Conservation (phyloP, 2,329 filamentous ascomycete species). For the Myriangium duriaei region DNA sequence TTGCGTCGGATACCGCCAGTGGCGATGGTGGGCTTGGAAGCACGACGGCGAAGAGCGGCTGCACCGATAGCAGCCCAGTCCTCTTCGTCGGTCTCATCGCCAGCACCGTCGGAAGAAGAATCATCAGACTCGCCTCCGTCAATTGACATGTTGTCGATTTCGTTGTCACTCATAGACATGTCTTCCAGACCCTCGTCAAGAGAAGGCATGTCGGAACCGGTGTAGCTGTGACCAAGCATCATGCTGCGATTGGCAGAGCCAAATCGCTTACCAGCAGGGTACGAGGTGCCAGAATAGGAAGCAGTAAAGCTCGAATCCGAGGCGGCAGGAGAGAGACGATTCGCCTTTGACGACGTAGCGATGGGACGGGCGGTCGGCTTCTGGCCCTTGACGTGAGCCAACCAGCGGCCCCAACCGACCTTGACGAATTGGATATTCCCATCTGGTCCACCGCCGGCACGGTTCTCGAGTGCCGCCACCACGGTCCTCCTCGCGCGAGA, state of each 20-base stretch:
- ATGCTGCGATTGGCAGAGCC: not conserved
- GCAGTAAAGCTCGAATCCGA: conserved; percentile 31
- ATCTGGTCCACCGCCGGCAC: conserved; percentile 46
- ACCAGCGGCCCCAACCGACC: conserved; percentile 95
- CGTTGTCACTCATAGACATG: conserved; percentile 62
- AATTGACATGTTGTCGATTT: conserved; percentile 91
- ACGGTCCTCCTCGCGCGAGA: conserved; percentile 84
- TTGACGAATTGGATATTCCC: conserved; percentile 81
- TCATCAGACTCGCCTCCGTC: conserved; percentile 67
- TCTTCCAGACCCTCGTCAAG: conserved; percentile 24
- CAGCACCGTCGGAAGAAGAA: conserved; percentile 18
- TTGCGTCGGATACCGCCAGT: conserved; percentile 11
- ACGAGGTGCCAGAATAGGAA: conserved; percentile 22
- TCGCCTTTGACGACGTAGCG: conserved; percentile 25
- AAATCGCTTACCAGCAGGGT: conserved; percentile 14
- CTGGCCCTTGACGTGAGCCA: conserved; percentile 63
- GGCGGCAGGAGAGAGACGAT: conserved; percentile 35
- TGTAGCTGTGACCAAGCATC: conserved; percentile 12
- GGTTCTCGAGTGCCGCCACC: conserved; percentile 80
- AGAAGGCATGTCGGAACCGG: conserved; percentile 13
- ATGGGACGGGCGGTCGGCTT: conserved; percentile 27
- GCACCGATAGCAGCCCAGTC: conserved; percentile 89
- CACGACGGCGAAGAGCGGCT: conserved; percentile 59
- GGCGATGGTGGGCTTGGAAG: conserved; percentile 29
- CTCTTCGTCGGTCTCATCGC: conserved; percentile 83